Percentiles rank a stretch among this genome's conserved stretches.
These are phyloP conservation scores for Coniella lustricola DNA, from an alignment of 2,329 filamentous ascomycete species.

Conservation along the genomic window DNA sequence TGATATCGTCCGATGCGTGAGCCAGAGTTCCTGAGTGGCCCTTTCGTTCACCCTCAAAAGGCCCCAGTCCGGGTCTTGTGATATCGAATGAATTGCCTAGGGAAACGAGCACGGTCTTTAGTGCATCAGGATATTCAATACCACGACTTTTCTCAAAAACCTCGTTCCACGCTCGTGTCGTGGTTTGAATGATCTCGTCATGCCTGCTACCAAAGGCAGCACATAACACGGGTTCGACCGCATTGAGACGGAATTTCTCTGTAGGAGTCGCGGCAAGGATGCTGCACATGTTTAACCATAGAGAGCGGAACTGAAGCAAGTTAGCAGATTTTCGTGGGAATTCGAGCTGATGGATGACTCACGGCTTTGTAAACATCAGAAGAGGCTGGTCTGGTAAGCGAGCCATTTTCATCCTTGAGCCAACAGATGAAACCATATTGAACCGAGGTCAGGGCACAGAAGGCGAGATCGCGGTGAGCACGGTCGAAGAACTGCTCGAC, in stretches of 20 bases:
- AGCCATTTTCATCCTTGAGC: conserved; percentile 51
- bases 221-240: conserved; percentile 48
- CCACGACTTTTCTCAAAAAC: conserved; percentile 55
- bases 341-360: conserved; percentile 25
- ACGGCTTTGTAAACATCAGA: conserved; percentile 37
- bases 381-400: conserved; percentile 34
- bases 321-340: conserved; percentile 23
- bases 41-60: conserved; percentile 30
- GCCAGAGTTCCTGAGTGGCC: conserved; percentile 36
- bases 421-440: conserved; percentile 57
- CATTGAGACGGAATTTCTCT: conserved; percentile 38
- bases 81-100: conserved; percentile 48
- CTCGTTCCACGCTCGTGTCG: conserved; percentile 57
- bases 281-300: conserved; percentile 45
- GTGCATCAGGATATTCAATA: conserved; percentile 56
- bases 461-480: conserved; percentile 42
- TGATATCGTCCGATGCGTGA: conserved; percentile 42
- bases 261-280: conserved; percentile 30
- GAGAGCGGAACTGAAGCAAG: conserved; percentile 32
- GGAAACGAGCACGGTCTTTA: conserved; percentile 56
- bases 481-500: conserved; percentile 45
- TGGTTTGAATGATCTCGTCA: conserved; percentile 43
- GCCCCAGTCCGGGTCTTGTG: conserved; percentile 36
- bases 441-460: conserved; percentile 49
- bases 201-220: conserved; percentile 54